Evolutionary conservation across 371 early-diverging fungal species (phyloP).

Genomic region (Batkoa obscura): DNA sequence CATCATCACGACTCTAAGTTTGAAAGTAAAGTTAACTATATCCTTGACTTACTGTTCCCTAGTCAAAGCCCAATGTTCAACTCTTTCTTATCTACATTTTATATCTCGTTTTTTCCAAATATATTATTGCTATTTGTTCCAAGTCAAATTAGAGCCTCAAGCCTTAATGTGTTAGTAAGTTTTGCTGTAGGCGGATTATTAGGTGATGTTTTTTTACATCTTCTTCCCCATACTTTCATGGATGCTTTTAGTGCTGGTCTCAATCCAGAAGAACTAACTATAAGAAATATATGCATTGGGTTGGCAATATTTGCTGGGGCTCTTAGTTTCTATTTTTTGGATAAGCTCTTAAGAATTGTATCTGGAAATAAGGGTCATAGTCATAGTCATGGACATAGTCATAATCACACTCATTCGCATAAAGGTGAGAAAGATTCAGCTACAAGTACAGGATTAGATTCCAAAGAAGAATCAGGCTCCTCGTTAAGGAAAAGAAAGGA

Average conservation of each 20-base stretch:
- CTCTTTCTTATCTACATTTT: slow-evolving; percentile 56
- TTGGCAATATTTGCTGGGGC: slow-evolving; percentile 54
- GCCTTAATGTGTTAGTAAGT: slow-evolving; percentile 53
- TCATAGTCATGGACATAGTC: slow-evolving; percentile 32
- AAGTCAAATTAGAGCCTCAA: slow-evolving; percentile 44
- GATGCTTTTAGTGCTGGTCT: slow-evolving; percentile 21
- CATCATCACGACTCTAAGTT: slow-evolving; percentile 3
- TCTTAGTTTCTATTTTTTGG: slow-evolving; percentile 51
- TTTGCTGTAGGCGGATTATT: slow-evolving; percentile 72
- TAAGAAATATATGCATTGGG: slow-evolving; percentile 46
- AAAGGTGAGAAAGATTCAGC: slow-evolving; percentile 6
- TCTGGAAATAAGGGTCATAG: slow-evolving; percentile 36
- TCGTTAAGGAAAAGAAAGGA: background rate
- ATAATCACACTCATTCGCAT: slow-evolving; percentile 22
- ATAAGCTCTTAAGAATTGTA: slow-evolving; percentile 63
- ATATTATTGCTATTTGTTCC: slow-evolving; percentile 62
- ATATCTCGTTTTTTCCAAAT: slow-evolving; percentile 70
- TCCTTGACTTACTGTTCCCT: slow-evolving; percentile 15
- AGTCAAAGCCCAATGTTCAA: slow-evolving; percentile 41
- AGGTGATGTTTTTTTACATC: slow-evolving; percentile 70
- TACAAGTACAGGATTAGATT: background rate
- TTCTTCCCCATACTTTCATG: slow-evolving; percentile 59
- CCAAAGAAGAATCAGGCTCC: background rate
- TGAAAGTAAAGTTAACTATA: no score
- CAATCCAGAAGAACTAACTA: slow-evolving; percentile 17